Evolutionary conservation across 1,284 basidiomycete species (phyloP).

Genomic region (Fomitopsis schrenkii): DNA sequence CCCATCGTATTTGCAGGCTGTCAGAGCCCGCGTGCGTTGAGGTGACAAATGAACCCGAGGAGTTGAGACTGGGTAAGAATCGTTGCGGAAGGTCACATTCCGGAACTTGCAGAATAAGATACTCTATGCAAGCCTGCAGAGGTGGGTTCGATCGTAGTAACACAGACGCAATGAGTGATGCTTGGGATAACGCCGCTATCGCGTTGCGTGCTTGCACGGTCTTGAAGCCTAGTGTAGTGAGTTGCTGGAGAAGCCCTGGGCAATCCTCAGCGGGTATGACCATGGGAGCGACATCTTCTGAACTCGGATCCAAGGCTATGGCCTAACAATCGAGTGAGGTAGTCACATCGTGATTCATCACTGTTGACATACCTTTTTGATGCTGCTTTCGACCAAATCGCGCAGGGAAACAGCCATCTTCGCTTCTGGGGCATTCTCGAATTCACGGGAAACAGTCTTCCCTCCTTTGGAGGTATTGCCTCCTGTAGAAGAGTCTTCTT

Average conservation of each 20-base stretch:
- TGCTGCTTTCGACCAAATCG: constrained; percentile 77
- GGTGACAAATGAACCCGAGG: constrained; percentile 67
- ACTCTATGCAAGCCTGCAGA: constrained; percentile 70
- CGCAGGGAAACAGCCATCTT: constrained; percentile 78
- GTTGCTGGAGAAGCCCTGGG: constrained; percentile 37
- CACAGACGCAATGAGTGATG: constrained; percentile 48
- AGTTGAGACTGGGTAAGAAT: constrained; percentile 59
- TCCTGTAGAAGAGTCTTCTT: constrained; percentile 26
- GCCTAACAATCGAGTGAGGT: constrained; percentile 33
- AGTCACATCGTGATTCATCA: not conserved
- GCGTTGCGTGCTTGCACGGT: constrained; percentile 45
- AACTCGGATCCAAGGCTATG: constrained; percentile 48
- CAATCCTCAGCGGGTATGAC: constrained; percentile 45
- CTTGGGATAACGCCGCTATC: constrained; percentile 45
- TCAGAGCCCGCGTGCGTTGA: constrained; percentile 56
- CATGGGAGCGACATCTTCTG: constrained; percentile 40
- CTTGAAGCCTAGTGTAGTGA: constrained; percentile 57
- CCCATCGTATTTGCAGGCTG: constrained; percentile 76
- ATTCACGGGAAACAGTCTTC: constrained; percentile 40
- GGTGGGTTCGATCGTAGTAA: constrained; percentile 46
- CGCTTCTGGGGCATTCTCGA: constrained; percentile 75
- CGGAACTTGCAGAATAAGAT: constrained; percentile 70
- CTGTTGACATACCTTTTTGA: constrained; percentile 59
- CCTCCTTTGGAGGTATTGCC: constrained; percentile 5
- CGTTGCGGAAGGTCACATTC: constrained; percentile 74